These are phyloP conservation scores for Ganoderma lingzhi DNA, from an alignment of 1,284 basidiomycete species.

Conservation along the genomic window DNA sequence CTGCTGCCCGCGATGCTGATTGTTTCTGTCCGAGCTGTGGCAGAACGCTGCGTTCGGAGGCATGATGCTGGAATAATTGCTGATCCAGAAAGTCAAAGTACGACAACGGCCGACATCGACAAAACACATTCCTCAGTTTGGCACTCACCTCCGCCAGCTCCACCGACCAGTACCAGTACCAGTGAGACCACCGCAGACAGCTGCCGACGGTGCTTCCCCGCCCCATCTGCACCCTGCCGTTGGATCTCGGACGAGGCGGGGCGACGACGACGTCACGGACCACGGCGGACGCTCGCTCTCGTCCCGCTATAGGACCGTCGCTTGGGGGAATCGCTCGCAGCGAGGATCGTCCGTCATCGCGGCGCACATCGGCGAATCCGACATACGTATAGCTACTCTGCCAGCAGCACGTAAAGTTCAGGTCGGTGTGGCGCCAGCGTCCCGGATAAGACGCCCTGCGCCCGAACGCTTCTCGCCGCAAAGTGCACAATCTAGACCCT, in stretches of 20 bases:
- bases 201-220: slow-evolving; percentile 3
- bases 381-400: background rate
- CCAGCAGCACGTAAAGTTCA: background rate
- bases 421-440: background rate
- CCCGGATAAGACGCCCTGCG: background rate
- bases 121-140: slow-evolving; percentile 1
- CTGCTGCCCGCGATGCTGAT: background rate
- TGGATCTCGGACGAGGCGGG: slow-evolving; percentile 1
- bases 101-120: background rate
- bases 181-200: background rate
- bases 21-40: background rate
- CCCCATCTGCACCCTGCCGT: background rate
- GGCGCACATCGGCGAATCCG: slow-evolving; percentile 3
- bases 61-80: slow-evolving; percentile 4
- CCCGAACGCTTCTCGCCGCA: slow-evolving; percentile 5
- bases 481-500: background rate
- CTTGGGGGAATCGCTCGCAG: background rate
- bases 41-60: slow-evolving; percentile 3
- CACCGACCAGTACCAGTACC: background rate
- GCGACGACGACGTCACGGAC: too few species aligned
- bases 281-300: background rate
- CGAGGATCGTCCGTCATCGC: slow-evolving; percentile 1
- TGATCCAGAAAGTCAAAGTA: background rate
- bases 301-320: background rate
- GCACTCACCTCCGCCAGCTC: slow-evolving; percentile 1